These are phyloP conservation scores for Cryptococcus deneoformans DNA, from an alignment of 1,284 basidiomycete species.

Conservation along the genomic window DNA sequence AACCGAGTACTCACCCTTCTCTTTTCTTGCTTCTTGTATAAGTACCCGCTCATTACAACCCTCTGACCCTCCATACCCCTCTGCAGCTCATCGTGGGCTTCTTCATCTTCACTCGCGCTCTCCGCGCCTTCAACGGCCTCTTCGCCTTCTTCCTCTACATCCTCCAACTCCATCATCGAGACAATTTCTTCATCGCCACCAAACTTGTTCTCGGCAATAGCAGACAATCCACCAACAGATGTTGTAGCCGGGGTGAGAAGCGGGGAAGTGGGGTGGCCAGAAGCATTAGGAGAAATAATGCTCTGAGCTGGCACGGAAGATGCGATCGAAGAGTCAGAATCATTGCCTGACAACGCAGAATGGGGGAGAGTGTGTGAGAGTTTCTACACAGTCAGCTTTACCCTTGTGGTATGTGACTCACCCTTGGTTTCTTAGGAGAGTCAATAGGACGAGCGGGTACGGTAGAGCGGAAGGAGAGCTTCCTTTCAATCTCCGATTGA, in stretches of 20 bases:
- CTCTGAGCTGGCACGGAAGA: slow-evolving; percentile 49
- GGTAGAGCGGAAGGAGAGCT: slow-evolving; percentile 67
- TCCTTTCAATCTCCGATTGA: slow-evolving; percentile 78
- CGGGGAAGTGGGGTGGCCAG: slow-evolving; percentile 17
- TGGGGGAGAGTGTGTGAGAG: slow-evolving; percentile 10
- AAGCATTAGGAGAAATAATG: slow-evolving; percentile 22
- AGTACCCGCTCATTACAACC: slow-evolving; percentile 84
- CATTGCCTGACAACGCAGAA: slow-evolving; percentile 60
- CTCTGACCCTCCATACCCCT: slow-evolving; percentile 66
- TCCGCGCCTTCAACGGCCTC: slow-evolving; percentile 65
- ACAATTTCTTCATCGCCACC: slow-evolving; percentile 51
- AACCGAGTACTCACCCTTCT: slow-evolving; percentile 67
- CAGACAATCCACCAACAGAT: slow-evolving; percentile 24
- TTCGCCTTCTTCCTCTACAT: slow-evolving; percentile 59
- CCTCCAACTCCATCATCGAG: slow-evolving; percentile 60
- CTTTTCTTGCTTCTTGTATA: slow-evolving; percentile 94
- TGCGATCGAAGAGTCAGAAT: slow-evolving; percentile 75
- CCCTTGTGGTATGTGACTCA: slow-evolving; percentile 1
- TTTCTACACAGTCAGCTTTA: slow-evolving; percentile 6
- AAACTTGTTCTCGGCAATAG: slow-evolving; percentile 33
- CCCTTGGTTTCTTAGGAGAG: slow-evolving; percentile 28
- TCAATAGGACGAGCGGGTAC: slow-evolving; percentile 18
- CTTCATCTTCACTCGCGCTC: slow-evolving; percentile 23
- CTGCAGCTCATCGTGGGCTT: slow-evolving; percentile 53
- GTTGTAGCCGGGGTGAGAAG: slow-evolving; percentile 25